These are phyloP conservation scores for Epichloe festucae DNA, from an alignment of 2,329 filamentous ascomycete species.

Conservation along the genomic window DNA sequence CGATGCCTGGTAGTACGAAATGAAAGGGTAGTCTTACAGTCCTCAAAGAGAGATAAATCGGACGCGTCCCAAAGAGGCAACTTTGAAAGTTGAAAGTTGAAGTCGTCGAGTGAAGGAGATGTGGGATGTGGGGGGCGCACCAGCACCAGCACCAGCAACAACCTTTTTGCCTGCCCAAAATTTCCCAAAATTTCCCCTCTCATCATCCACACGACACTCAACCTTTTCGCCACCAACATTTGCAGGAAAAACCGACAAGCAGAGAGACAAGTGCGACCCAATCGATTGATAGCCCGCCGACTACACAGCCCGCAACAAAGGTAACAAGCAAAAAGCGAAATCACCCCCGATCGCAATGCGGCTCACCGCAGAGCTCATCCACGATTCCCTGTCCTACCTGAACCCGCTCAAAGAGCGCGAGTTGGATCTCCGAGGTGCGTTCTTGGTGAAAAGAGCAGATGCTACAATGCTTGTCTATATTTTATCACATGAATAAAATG, in stretches of 20 bases:
- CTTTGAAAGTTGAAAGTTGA: too few relatives aligned
- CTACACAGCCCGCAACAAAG: background rate
- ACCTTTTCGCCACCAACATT: too few relatives aligned
- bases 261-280: background rate
- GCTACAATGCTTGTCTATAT: slow-evolving; percentile 50
- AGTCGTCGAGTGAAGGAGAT: too few relatives aligned
- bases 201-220: slow-evolving; percentile 16
- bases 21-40: background rate
- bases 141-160: background rate
- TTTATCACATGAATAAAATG: background rate
- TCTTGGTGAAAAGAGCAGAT: slow-evolving; percentile 80
- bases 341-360: slow-evolving; percentile 52
- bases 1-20: too few relatives aligned
- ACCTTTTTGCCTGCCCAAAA: too few relatives aligned
- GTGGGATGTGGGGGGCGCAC: too few relatives aligned
- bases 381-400: slow-evolving; percentile 90
- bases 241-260: too few relatives aligned
- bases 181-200: slow-evolving; percentile 21
- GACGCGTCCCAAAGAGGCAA: too few relatives aligned
- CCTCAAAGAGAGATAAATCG: too few relatives aligned
- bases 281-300: background rate
- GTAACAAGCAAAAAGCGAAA: background rate
- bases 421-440: slow-evolving; percentile 97
- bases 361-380: slow-evolving; percentile 89
- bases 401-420: slow-evolving; percentile 98